These are phyloP conservation scores for Quercus mongolica DNA, from an alignment of 306 rosid species.

Conservation along the genomic window DNA sequence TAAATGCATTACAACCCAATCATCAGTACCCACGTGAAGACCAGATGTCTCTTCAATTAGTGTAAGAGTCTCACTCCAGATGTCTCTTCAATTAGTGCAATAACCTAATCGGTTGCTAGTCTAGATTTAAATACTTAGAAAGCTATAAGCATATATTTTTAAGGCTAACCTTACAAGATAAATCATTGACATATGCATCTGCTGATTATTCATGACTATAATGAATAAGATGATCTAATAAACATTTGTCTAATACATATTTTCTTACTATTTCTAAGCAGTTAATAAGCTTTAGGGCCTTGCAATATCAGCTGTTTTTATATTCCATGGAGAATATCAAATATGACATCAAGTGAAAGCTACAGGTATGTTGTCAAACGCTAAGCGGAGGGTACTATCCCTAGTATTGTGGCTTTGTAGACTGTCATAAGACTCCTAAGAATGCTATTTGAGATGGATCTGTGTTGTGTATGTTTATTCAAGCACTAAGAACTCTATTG, in stretches of 20 bases:
- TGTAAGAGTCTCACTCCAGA: constrained; percentile 39
- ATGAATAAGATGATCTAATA: too few species aligned
- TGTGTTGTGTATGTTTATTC: not conserved
- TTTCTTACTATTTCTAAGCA: not conserved
- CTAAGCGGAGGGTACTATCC: not conserved
- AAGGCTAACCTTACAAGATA: too few species aligned
- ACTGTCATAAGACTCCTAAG: not conserved
- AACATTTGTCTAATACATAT: not conserved
- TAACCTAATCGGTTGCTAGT: too few species aligned
- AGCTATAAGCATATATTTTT: too few species aligned
- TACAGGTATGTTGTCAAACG: not conserved
- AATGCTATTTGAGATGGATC: not conserved
- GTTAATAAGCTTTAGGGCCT: not conserved
- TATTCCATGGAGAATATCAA: not conserved
- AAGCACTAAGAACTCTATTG: not conserved
- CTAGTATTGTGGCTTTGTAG: not conserved
- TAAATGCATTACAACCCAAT: constrained; percentile 69
- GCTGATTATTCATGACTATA: not conserved
- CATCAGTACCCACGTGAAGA: constrained; percentile 66
- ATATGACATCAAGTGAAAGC: not conserved
- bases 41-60: constrained; percentile 76
- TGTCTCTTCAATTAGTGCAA: constrained; percentile 59
- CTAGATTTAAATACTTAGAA: too few species aligned
- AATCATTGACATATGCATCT: not conserved
- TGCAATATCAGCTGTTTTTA: not conserved